phyloP scores from a whole-genome alignment of 2,329 filamentous ascomycete species.

The Cylindrodendrum hubeiense region DNA sequence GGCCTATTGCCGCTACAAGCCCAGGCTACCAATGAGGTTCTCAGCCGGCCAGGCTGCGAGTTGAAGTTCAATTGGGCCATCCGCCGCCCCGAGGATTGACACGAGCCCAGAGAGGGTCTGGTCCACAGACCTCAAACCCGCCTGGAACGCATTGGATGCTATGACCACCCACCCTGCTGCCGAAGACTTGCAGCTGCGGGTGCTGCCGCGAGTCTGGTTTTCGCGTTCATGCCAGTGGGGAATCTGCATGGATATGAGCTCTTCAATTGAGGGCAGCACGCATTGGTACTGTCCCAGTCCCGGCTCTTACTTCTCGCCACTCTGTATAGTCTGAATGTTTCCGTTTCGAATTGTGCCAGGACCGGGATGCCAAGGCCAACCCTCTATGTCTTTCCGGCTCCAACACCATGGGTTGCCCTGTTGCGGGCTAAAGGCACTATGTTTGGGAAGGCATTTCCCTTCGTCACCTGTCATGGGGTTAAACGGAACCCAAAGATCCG shows the following conservation, averaged over 20 bases:
- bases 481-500: neutral
- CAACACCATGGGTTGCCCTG: neutral
- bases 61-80: neutral
- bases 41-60: neutral
- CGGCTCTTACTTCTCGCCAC: neutral
- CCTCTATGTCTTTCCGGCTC: neutral
- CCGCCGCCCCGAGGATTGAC: neutral
- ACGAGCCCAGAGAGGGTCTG: neutral
- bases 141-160: conserved; percentile 18
- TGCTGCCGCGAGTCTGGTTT: neutral
- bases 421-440: neutral
- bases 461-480: neutral
- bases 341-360: neutral
- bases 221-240: neutral
- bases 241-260: neutral
- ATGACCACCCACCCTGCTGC: neutral
- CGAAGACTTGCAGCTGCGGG: neutral
- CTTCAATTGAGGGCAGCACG: neutral
- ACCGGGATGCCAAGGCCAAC: neutral
- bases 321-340: neutral
- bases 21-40: neutral
- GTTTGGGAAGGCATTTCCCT: neutral
- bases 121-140: conserved; percentile 21
- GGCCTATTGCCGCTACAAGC: neutral
- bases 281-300: neutral